Evolutionary conservation across 2,329 filamentous ascomycete genomes (phyloP).

Genomic region (Tothia fuscella): DNA sequence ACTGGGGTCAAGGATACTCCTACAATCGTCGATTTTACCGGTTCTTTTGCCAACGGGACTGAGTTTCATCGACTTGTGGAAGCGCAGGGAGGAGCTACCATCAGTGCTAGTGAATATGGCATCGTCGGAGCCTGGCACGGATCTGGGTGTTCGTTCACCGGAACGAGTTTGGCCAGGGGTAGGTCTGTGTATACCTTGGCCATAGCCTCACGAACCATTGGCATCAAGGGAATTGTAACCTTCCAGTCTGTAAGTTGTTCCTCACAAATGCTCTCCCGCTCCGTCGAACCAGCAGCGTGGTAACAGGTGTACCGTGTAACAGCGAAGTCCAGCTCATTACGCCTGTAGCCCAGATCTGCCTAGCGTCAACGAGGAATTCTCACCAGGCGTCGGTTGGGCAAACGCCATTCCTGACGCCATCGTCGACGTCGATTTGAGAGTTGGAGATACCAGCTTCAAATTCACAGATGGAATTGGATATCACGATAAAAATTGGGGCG

Average conservation of each 20-base stretch:
- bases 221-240: background rate
- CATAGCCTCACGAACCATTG: background rate
- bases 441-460: slow-evolving; percentile 20
- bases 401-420: slow-evolving; percentile 26
- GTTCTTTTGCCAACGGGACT: background rate
- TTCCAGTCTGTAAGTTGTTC: slow-evolving; percentile 2
- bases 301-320: no score
- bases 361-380: slow-evolving; percentile 16
- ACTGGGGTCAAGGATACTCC: background rate
- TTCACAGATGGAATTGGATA: slow-evolving; percentile 29
- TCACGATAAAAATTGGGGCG: slow-evolving; percentile 38
- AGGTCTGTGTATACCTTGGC: background rate
- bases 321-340: slow-evolving; percentile 14
- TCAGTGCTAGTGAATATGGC: background rate
- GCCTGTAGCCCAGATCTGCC: slow-evolving; percentile 16
- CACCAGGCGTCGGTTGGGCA: slow-evolving; percentile 28
- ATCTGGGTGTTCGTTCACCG: background rate
- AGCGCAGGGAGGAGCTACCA: background rate
- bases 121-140: background rate
- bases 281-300: background rate
- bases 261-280: background rate
- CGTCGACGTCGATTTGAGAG: slow-evolving; percentile 20
- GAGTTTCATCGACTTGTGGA: background rate
- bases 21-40: background rate
- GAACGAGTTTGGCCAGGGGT: background rate